phyloP scores from a whole-genome alignment of 2,329 filamentous ascomycete species.

The Furcasterigmium furcatum region DNA sequence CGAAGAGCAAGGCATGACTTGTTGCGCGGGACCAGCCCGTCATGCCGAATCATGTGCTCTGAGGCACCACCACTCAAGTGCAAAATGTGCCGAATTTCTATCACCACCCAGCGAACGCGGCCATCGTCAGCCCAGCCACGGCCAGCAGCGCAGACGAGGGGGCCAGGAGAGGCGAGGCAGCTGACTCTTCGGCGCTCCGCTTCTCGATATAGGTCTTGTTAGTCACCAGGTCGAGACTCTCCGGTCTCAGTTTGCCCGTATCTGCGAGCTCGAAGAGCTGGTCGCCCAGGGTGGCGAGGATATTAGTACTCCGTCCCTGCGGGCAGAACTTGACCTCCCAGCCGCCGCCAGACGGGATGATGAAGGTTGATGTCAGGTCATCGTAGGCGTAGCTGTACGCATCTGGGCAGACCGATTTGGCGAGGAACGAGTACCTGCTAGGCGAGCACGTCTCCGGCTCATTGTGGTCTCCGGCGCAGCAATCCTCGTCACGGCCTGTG shows the following conservation, averaged over 20 bases:
- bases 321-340: conserved; percentile 82
- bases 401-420: conserved; percentile 77
- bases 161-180: conserved; percentile 3
- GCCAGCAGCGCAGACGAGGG: conserved; percentile 4
- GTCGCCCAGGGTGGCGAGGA: conserved; percentile 46
- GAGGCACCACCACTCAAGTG: no score
- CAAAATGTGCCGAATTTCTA: no score
- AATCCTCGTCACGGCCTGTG: conserved; percentile 64
- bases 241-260: conserved; percentile 31
- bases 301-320: conserved; percentile 54
- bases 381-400: conserved; percentile 76
- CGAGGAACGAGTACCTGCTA: conserved; percentile 63
- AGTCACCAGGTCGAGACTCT: conserved; percentile 15
- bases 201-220: conserved; percentile 13
- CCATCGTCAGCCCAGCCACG: background rate
- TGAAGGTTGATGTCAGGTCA: conserved; percentile 57
- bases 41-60: no score
- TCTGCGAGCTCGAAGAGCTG: conserved; percentile 46
- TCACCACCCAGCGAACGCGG: conserved; percentile 3
- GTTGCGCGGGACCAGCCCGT: conserved; percentile 10
- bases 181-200: conserved; percentile 10
- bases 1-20: conserved; percentile 4
- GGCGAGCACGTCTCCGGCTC: conserved; percentile 62
- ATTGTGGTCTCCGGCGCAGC: conserved; percentile 70
- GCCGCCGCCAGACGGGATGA: conserved; percentile 64